Base-by-base conservation (phyloP, 345 rosid species). In the Aethionema arabicum region DNA sequence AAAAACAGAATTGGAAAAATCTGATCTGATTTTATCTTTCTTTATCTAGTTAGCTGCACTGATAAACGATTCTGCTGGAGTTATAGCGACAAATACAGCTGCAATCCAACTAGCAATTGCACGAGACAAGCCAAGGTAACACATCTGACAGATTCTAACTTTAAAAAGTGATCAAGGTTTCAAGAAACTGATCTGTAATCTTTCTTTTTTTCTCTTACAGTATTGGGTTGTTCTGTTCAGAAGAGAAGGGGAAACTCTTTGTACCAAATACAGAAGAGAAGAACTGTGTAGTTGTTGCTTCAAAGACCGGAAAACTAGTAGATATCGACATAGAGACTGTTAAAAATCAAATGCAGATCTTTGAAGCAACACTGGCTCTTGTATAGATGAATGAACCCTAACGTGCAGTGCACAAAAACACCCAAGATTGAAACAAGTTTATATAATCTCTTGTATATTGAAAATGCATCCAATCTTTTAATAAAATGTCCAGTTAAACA, bases 41-140 rank as follows among this genome's bases (percentile, higher is more conserved):
- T 58, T 72, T 39, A 46, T 27, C 7, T 75, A 92, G 96, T 77
- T 92, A 42, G 95, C 96, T 55, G 96, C 93, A 49, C 81, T 92
- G 15, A 80, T 89, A 63, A 87, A 92, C 66, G 93, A 92, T 70
- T 85, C 96, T 5, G 85, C 91, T 48, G 96, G 98, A 37, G 85
- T 92, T 37, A 81, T 92, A 27, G 85, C 98, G 6, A 85, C 98
- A 47, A 92, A 92, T 47, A 92, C 96, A 57, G 90, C 87, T 58
- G 96, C 98, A 14, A 75, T 89, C 72, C 96, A 86, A 69, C 87
- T 89, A n/a, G 96, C 96, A 52, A 81, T 70, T 65, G 93, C 91
- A 0, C 82, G 96, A 3, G 80, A 62, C 43, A 92, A 80, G 74
- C 98, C 95, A 0, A 78, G 93, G 93, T 89, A 64, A 56, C 27